Evolutionary conservation across 805 yeast genomes (phyloP).

Genomic region (Spathaspora sp.): DNA sequence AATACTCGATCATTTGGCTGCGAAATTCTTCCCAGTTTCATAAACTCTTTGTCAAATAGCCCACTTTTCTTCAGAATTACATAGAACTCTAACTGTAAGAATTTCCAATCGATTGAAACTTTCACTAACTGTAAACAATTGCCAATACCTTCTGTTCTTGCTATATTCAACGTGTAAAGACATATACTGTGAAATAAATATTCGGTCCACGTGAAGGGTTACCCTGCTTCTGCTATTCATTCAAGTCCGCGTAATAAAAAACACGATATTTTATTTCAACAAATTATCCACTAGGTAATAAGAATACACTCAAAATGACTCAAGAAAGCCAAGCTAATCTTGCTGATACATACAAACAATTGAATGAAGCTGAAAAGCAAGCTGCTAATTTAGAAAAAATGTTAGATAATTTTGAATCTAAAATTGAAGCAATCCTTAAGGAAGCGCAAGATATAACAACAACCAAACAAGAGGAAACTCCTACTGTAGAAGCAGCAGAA

Average conservation of each 20-base stretch:
- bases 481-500: neutral
- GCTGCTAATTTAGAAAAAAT: conserved; percentile 62
- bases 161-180: no score
- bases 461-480: neutral
- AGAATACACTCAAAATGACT: conserved; percentile 16
- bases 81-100: no score
- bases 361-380: conserved; percentile 62
- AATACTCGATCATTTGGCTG: no score
- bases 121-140: neutral
- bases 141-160: no score
- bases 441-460: conserved; percentile 41
- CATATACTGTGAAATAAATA: neutral
- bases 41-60: no score
- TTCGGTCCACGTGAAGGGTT: neutral
- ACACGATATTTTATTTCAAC: neutral
- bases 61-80: no score
- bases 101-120: no score
- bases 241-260: neutral
- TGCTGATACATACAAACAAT: conserved; percentile 55
- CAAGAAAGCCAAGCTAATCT: conserved; percentile 32
- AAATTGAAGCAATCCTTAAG: conserved; percentile 53
- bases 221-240: neutral
- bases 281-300: neutral
- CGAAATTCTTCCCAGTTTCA: no score
- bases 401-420: conserved; percentile 62